Base-by-base conservation (phyloP, 2,329 filamentous ascomycete species). In the Alternaria sp. region DNA sequence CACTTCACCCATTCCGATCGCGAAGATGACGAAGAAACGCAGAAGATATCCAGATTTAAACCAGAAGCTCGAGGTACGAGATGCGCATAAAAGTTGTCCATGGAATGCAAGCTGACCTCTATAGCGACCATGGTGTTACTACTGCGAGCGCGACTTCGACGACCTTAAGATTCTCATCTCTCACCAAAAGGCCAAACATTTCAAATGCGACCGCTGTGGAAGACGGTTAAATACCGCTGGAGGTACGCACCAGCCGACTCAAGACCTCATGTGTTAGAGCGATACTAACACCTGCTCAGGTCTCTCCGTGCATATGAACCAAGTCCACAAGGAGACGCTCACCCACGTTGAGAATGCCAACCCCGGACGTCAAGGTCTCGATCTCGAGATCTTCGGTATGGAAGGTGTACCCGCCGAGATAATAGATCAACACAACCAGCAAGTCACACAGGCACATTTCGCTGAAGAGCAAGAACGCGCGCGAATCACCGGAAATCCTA, bases 101-200 rank as follows among this genome's bases (percentile, higher is more conserved):
- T 28, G 8, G 12, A 24, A 34, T 42, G 32, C n/a, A 32, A n/a
- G 42, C 47, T 60, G 48, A 60, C 47, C 20, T 47, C 14, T 28
- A 12, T 47, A 60, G 57, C 90, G 94, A 59, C 91, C 94, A 51
- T 98, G 94, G 94, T 99, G 95, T 83, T 99, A 97, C 82, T 99
- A 99, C 84, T 99, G 95, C 89, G 95, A 99, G 81, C 91, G 94
- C 82, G 94, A 98, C 81, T 99, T 98, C 78, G 94, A 98, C 79
- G 95, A 99, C 79, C 80, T 97, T 47, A 97, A 97, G 84, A 93
- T 98, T 70, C 88, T 99, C 66, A 96, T 97, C 70, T 94, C 92
- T 59, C 95, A 99, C 79, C 95, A 98, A 76, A 98, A 97, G 79
- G 94, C 94, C n/a, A 98, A 98, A 81, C 95, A 99, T 80, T 98